A percentile compares a stretch with the other conserved stretches of the same genome.
These are phyloP conservation scores for Scheffersomyces lignosus DNA, from an alignment of 805 yeast genomes.

Conservation along the genomic window DNA sequence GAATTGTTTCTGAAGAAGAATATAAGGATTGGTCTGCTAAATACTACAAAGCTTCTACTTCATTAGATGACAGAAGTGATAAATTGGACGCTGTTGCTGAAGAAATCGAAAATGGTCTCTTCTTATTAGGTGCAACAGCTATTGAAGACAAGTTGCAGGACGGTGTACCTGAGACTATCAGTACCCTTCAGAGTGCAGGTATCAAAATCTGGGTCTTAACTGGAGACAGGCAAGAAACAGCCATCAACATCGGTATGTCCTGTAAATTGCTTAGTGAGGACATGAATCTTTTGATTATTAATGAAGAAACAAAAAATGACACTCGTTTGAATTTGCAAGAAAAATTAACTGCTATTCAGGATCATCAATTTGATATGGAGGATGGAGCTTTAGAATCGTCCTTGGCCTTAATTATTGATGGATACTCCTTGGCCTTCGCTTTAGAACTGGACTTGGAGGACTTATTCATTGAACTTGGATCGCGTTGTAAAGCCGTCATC, in stretches of 20 bases:
- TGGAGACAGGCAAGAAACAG: slow-evolving; percentile 98
- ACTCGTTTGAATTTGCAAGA: slow-evolving; percentile 70
- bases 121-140: slow-evolving; percentile 93
- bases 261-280: slow-evolving; percentile 93
- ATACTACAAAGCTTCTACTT: slow-evolving; percentile 80
- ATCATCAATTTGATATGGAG: slow-evolving; percentile 62
- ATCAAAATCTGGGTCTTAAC: slow-evolving; percentile 97
- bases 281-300: slow-evolving; percentile 87
- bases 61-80: slow-evolving; percentile 70
- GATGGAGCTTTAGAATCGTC: slow-evolving; percentile 62
- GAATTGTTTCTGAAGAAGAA: slow-evolving; percentile 77
- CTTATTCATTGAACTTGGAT: slow-evolving; percentile 73
- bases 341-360: slow-evolving; percentile 71
- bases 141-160: slow-evolving; percentile 97
- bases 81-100: slow-evolving; percentile 89
- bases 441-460: slow-evolving; percentile 80
- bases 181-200: slow-evolving; percentile 93
- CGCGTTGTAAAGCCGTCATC: slow-evolving; percentile 89
- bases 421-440: slow-evolving; percentile 85
- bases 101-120: slow-evolving; percentile 74
- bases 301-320: slow-evolving; percentile 81
- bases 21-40: slow-evolving; percentile 65
- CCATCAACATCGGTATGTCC: slow-evolving; percentile 97
- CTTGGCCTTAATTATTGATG: slow-evolving; percentile 90
- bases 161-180: slow-evolving; percentile 97